Percentiles rank a stretch among this genome's conserved stretches.
phyloP scores from a whole-genome alignment of 805 yeast genomes.

The Yamadazyma phyllophila region DNA sequence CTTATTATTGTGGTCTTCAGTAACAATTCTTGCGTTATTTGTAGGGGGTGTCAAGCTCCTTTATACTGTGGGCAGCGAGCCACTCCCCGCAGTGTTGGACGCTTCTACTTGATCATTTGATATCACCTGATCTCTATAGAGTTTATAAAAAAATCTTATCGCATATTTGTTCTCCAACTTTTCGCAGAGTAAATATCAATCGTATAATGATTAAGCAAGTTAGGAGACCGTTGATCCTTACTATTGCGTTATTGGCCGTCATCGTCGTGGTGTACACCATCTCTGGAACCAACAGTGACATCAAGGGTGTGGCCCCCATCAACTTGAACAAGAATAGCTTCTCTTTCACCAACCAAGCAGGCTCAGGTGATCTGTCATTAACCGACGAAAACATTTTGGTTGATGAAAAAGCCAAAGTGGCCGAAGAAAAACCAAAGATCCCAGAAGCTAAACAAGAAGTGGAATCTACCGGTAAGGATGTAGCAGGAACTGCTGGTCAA shows the following conservation, averaged over 20 bases:
- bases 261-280: constrained; percentile 28
- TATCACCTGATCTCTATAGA: neutral
- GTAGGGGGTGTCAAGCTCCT: constrained; percentile 55
- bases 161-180: neutral
- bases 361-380: neutral
- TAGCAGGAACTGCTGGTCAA: neutral
- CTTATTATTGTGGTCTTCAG: constrained; percentile 64
- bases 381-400: constrained; percentile 10
- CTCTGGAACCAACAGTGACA: constrained; percentile 18
- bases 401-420: constrained; percentile 5
- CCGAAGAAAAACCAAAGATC: constrained; percentile 3
- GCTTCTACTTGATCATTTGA: constrained; percentile 45
- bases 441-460: neutral
- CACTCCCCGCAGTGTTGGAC: constrained; percentile 66
- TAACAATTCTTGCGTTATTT: constrained; percentile 46
- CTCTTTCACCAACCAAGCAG: constrained; percentile 1
- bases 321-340: constrained; percentile 12
- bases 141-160: constrained; percentile 1
- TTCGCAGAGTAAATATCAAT: neutral
- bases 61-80: constrained; percentile 53
- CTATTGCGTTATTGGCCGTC: constrained; percentile 24
- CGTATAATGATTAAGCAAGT: constrained; percentile 18
- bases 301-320: constrained; percentile 23
- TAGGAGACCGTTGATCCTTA: constrained; percentile 27
- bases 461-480: neutral